Conservation (phyloP, 176 grass and related monocot species). For the Oryza meyeriana region DNA sequence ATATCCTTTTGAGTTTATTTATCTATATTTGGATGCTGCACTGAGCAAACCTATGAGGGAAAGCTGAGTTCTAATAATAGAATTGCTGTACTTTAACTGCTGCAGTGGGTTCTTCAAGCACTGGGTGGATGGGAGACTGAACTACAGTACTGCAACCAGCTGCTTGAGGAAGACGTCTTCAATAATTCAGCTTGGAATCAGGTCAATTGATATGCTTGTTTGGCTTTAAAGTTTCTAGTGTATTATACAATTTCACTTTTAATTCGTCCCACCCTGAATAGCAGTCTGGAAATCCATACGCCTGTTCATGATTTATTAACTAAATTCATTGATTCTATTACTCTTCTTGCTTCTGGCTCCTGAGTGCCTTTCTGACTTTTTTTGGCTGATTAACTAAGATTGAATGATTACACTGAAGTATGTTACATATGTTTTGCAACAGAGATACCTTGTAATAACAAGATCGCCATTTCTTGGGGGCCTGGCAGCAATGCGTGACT, state of each 20-base stretch:
- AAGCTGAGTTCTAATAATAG: slow-evolving; percentile 10
- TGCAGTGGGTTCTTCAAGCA: slow-evolving; percentile 89
- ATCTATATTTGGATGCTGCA: background rate
- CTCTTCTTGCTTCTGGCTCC: slow-evolving; percentile 3
- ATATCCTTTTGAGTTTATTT: slow-evolving; percentile 11
- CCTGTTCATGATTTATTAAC: slow-evolving; percentile 5
- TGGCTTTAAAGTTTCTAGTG: background rate
- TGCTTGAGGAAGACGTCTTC: slow-evolving; percentile 86
- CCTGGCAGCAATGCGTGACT: slow-evolving; percentile 63
- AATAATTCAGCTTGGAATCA: slow-evolving; percentile 99
- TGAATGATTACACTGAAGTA: slow-evolving; percentile 15
- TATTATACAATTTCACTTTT: background rate
- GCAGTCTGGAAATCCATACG: background rate
- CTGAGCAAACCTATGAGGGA: slow-evolving; percentile 1
- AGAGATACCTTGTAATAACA: slow-evolving; percentile 91
- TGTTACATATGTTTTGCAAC: slow-evolving; percentile 21
- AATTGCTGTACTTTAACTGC: slow-evolving; percentile 26
- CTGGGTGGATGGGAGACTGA: slow-evolving; percentile 94
- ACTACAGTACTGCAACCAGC: slow-evolving; percentile 64
- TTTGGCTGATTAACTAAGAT: slow-evolving; percentile 12
- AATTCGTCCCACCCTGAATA: background rate
- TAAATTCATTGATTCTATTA: background rate
- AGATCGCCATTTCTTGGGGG: slow-evolving; percentile 74
- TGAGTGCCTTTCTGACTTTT: background rate
- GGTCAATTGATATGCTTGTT: slow-evolving; percentile 37